Base-by-base conservation (phyloP, 208 protist species). In the Crithidia thermophila region DNA sequence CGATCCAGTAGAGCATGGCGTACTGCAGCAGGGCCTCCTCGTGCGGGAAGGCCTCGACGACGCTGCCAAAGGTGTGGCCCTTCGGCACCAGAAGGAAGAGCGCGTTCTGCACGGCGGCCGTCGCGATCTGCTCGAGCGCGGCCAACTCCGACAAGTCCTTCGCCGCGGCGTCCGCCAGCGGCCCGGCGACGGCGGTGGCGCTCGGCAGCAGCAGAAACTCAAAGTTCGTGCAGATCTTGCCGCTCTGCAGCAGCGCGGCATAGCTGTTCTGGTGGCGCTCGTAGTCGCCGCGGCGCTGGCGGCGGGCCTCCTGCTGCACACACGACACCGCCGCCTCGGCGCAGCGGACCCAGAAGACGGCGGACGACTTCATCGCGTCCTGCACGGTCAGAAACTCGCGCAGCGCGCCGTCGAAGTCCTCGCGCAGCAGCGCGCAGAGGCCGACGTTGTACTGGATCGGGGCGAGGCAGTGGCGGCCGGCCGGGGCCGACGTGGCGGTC, bases 291-390 rank as follows among this genome's bases (percentile, higher is more conserved):
- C 78, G 72, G 25, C 65, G 49, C 34, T 74, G 79, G 27, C 62
- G 50, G 25, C 73, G 81, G 8, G 43, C 51, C 49, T 77, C 64
- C 11, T 50, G 51, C 77, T 93, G 87, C 46, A 84, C 63, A 27
- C 69, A 76, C 30, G 82, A 79, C 20, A 96, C 70, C 7, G 88
- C 77, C 34, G 91, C 91, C 82, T 96, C 83, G 3, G 81, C 82
- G 57, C 91, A 79, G 56, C 88, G 87, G 20, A 96, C 77, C 88
- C 91, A 96, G 76, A 90, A 94, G 21, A 92, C 46, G 11, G 88
- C 71, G 42, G 88, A 94, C 3, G 73, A 61, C 62, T 81, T 79
- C 84, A 96, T 92, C 23, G 78, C 61, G 28, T 90, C 82, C 65
- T 94, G 88, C 46, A 93, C 75, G 1, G 74, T 58, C n/a, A 93